phyloP scores from a whole-genome alignment of 2,329 filamentous ascomycete genomes.

The Pezicula rhizophila region DNA sequence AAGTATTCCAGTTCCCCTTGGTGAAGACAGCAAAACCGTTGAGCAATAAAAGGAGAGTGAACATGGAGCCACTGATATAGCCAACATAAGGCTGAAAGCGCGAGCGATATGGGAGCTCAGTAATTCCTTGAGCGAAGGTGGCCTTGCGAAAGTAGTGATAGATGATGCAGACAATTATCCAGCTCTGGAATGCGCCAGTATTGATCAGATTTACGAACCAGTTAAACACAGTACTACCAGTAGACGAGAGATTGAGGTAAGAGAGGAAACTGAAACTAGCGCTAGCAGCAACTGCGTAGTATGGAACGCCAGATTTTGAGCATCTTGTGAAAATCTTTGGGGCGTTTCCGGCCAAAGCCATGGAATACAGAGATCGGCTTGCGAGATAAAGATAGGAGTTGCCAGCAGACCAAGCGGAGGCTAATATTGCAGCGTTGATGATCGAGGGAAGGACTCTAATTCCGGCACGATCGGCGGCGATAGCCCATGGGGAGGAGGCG shows the following conservation, averaged over 20 bases:
- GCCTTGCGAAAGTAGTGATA: slow-evolving; percentile 54
- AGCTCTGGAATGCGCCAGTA: slow-evolving; percentile 46
- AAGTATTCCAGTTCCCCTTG: slow-evolving; percentile 47
- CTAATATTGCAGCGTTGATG: slow-evolving; percentile 50
- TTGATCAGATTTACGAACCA: slow-evolving; percentile 52
- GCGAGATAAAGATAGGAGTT: slow-evolving; percentile 49
- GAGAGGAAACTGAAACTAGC: slow-evolving; percentile 38
- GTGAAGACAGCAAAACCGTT: slow-evolving; percentile 64
- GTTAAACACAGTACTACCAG: slow-evolving; percentile 42
- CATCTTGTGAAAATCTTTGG: slow-evolving; percentile 43
- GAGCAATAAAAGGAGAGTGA: slow-evolving; percentile 48
- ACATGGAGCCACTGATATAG: slow-evolving; percentile 40
- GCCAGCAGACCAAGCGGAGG: slow-evolving; percentile 48
- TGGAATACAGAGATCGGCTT: slow-evolving; percentile 44
- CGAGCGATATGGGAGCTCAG: slow-evolving; percentile 44
- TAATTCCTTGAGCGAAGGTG: slow-evolving; percentile 35
- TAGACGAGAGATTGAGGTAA: slow-evolving; percentile 40
- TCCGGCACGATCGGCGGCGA: slow-evolving; percentile 42
- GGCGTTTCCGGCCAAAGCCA: slow-evolving; percentile 47
- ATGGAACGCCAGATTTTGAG: slow-evolving; percentile 44
- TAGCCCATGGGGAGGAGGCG: slow-evolving; percentile 43
- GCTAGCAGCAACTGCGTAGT: slow-evolving; percentile 37
- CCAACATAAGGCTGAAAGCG: slow-evolving; percentile 51
- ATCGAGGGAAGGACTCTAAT: slow-evolving; percentile 43
- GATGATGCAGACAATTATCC: slow-evolving; percentile 47